phyloP scores from a whole-genome alignment of 169 alveolate species.

The Plasmodium ovale region DNA sequence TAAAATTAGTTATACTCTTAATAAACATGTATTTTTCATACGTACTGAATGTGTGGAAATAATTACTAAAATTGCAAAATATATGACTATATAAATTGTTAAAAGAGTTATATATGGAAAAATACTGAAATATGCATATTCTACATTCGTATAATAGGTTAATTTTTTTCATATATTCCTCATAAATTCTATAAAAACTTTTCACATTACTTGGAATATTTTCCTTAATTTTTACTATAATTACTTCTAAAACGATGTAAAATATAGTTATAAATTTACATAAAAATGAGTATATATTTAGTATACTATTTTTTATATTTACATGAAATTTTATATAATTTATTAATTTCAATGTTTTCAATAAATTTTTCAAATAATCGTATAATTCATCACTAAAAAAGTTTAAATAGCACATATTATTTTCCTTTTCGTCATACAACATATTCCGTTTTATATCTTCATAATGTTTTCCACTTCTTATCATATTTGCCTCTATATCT shows the following conservation, averaged over 20 bases:
- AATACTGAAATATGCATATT: slow-evolving; percentile 48
- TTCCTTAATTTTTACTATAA: slow-evolving; percentile 25
- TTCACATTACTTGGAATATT: slow-evolving; percentile 17
- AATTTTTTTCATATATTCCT: slow-evolving; percentile 21
- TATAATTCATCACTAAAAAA: slow-evolving; percentile 32
- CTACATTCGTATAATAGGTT: slow-evolving; percentile 68
- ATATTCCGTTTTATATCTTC: slow-evolving; percentile 6
- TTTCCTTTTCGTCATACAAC: neutral
- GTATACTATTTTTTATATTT: slow-evolving; percentile 27
- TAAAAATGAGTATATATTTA: slow-evolving; percentile 57
- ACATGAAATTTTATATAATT: slow-evolving; percentile 71
- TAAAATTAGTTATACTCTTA: slow-evolving; percentile 49
- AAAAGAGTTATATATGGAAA: slow-evolving; percentile 28
- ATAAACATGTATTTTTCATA: slow-evolving; percentile 73
- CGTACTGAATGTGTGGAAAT: slow-evolving; percentile 55
- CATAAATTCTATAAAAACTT: slow-evolving; percentile 43
- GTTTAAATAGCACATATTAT: slow-evolving; percentile 14
- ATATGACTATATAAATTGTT: slow-evolving; percentile 70
- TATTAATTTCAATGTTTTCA: slow-evolving; percentile 69
- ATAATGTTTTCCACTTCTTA: slow-evolving; percentile 10
- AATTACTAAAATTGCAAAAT: slow-evolving; percentile 51
- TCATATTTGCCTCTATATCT: slow-evolving; percentile 17
- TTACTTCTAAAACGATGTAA: slow-evolving; percentile 45
- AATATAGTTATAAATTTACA: slow-evolving; percentile 45
- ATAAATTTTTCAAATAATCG: slow-evolving; percentile 20